Conservation (phyloP, 257 asterid species). For the Perilla frutescens region DNA sequence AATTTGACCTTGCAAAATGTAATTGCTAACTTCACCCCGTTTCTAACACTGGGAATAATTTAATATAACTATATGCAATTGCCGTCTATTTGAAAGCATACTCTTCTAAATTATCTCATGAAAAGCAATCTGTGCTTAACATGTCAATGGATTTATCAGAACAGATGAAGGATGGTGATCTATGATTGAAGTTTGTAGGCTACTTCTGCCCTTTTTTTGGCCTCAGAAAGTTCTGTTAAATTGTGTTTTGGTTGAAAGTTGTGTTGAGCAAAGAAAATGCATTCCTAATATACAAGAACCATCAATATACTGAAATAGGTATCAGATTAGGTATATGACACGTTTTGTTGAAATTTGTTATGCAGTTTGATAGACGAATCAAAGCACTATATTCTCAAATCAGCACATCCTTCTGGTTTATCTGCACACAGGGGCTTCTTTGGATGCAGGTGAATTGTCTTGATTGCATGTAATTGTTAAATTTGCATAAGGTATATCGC, state of each 20-base stretch:
- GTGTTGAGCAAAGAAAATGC: neutral
- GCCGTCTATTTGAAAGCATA: neutral
- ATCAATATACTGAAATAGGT: conserved; percentile 4
- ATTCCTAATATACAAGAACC: neutral
- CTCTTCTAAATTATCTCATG: neutral
- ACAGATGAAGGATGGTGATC: neutral
- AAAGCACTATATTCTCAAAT: conserved; percentile 81
- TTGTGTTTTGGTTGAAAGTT: conserved; percentile 18
- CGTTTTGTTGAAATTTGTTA: conserved; percentile 22
- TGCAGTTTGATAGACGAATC: conserved; percentile 84
- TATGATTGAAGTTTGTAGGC: conserved; percentile 4
- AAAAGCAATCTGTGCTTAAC: conserved; percentile 7
- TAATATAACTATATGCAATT: neutral
- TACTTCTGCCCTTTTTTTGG: neutral
- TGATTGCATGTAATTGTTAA: conserved; percentile 26
- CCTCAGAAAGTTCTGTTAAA: neutral
- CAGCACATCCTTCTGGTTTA: conserved; percentile 98
- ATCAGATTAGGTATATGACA: conserved; percentile 6
- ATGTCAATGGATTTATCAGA: neutral
- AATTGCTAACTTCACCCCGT: neutral
- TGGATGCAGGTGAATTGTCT: conserved; percentile 81
- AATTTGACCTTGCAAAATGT: conserved; percentile 5
- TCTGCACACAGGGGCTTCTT: conserved; percentile 97
- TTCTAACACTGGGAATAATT: neutral
- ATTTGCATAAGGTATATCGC: neutral